Evolutionary conservation across 768 basidiomycete species (phyloP).

Genomic region (Daedalea quercina): DNA sequence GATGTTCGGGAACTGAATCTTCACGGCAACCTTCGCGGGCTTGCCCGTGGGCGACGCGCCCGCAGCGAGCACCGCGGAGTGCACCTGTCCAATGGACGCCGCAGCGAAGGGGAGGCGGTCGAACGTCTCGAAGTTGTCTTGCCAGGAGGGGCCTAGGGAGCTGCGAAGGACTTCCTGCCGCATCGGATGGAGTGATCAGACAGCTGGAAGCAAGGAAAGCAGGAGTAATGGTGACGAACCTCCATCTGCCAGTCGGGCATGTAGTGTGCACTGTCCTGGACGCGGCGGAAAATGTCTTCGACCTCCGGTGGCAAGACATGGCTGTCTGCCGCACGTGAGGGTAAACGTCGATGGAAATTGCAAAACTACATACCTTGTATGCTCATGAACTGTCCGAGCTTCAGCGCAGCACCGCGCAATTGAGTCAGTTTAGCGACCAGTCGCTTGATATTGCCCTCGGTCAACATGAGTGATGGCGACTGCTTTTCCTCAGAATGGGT

Average conservation of each 20-base stretch:
- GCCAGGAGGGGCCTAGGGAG: conserved; percentile 78
- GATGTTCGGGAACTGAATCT: conserved; percentile 95
- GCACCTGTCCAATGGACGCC: conserved; percentile 97
- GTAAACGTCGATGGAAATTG: background rate
- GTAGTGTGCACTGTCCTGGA: conserved; percentile 94
- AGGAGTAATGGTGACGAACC: conserved; percentile 33
- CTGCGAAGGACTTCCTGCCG: conserved; percentile 58
- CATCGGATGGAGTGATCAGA: background rate
- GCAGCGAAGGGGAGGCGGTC: conserved; percentile 87
- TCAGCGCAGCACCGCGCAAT: conserved; percentile 96
- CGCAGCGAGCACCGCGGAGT: conserved; percentile 58
- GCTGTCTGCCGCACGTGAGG: conserved; percentile 50
- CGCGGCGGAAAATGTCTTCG: conserved; percentile 81
- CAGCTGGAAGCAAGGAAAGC: background rate
- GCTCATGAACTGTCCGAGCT: conserved; percentile 95
- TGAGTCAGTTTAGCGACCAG: conserved; percentile 88
- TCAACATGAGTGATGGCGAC: conserved; percentile 65
- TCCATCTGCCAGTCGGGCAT: conserved; percentile 99
- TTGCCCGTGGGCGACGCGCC: conserved; percentile 45
- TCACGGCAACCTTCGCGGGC: conserved; percentile 64
- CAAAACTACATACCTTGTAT: conserved; percentile 63
- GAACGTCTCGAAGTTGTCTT: conserved; percentile 62
- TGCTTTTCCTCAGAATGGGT: conserved; percentile 28
- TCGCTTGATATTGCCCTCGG: conserved; percentile 84
- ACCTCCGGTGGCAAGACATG: conserved; percentile 83